Evolutionary conservation across 495 filamentous ascomycete genomes (phyloP), one percentile per base, ranked within the genome.

Genomic region (Hyaloscypha variabilis): DNA sequence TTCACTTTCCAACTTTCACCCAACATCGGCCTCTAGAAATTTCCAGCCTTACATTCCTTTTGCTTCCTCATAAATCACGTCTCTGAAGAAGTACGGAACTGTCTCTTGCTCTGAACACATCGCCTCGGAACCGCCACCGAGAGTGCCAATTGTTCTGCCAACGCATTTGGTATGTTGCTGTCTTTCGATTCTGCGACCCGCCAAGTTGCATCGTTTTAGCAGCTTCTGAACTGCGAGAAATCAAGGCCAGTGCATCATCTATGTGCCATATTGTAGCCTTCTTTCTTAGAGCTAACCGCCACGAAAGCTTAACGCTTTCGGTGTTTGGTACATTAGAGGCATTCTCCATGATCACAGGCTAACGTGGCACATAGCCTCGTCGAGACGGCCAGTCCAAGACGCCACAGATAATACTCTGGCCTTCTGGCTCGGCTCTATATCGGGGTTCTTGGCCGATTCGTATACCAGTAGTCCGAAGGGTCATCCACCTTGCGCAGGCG

Each of bases 31-130:
- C 39, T 46, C 39, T 34, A 34, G 13, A 56, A 24, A 36, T 59
- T 54, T 42, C 34, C 52, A 28, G 36, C 26, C 36, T 25, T 65
- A 60, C 63, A 65, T 65, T 65, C 46, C 55, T 65, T 57, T 65
- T 65, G 63, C 50, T 65, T 39, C 39, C 56, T 54, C 26, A 49
- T 55, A 65, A 51, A 59, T 62, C 31, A 29, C 23, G 60, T 54
- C 49, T 34, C 23, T 23, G 11, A 54, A 17, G 25, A 54, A 6
- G 26, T 26, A 54, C 51, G 19, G 19, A 54, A 8, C 49, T 36
- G 5, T 19, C 39, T 46, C 13, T 46, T 17, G 19, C 39, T 46
- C 39, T 14, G 13, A 46, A 17, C 17, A 19, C 17, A 17, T 46
- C 17, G 39, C 39, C 39, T 17, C 39, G 17, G 17, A 19, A 46